These are phyloP conservation scores for Blastocystis sp. DNA, from an alignment of 352 stramenopile genomes.

Conservation along the genomic window DNA sequence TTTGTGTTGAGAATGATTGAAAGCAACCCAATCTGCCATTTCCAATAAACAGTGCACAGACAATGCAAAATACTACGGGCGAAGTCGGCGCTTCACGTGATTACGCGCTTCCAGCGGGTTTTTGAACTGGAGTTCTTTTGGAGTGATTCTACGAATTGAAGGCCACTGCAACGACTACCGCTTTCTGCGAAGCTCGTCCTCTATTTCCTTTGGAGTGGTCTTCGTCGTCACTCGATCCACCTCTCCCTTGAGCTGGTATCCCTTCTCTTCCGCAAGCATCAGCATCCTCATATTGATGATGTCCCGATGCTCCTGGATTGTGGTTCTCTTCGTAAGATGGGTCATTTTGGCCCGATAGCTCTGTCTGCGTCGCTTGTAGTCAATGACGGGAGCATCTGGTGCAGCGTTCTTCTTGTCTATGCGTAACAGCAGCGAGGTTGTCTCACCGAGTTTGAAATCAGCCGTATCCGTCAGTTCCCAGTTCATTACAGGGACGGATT, in stretches of 20 bases:
- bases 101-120: slow-evolving; percentile 57
- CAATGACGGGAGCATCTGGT: neutral
- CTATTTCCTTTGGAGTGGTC: slow-evolving; percentile 36
- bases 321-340: slow-evolving; percentile 69
- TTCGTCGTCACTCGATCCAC: slow-evolving; percentile 60
- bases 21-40: neutral
- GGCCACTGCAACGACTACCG: neutral
- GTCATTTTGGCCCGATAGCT: slow-evolving; percentile 72
- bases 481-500: neutral
- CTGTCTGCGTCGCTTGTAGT: slow-evolving; percentile 56
- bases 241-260: slow-evolving; percentile 17
- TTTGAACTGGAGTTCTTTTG: slow-evolving; percentile 62
- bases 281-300: slow-evolving; percentile 60
- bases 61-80: too few relatives aligned
- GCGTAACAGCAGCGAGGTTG: neutral
- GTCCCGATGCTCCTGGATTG: slow-evolving; percentile 67
- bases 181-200: slow-evolving; percentile 40
- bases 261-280: slow-evolving; percentile 47
- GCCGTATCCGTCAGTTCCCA: slow-evolving; percentile 2
- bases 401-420: neutral
- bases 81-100: neutral
- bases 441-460: neutral
- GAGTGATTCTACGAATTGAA: slow-evolving; percentile 30
- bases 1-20: neutral
- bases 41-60: too few relatives aligned